Evolutionary conservation across 306 rosid species (phyloP).

Genomic region (Lablab purpureus): DNA sequence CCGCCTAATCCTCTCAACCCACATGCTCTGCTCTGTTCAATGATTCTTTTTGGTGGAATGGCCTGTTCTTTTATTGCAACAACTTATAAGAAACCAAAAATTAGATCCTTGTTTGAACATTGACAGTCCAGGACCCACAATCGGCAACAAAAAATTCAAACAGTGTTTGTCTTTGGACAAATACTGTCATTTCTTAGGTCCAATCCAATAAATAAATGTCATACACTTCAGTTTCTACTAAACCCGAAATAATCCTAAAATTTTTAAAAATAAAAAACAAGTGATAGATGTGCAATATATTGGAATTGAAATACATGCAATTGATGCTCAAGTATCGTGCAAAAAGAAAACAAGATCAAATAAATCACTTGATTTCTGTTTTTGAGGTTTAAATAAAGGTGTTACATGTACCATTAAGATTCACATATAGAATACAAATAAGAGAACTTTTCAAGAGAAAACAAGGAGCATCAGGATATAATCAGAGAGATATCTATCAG

Average conservation of each 20-base stretch:
- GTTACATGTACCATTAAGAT: background rate
- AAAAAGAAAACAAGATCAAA: conserved; percentile 18
- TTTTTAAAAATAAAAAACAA: background rate
- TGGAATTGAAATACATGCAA: conserved; percentile 9
- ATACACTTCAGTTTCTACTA: background rate
- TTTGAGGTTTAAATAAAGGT: background rate
- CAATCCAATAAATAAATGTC: background rate
- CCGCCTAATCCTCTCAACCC: conserved; percentile 11
- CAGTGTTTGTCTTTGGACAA: background rate
- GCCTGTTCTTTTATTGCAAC: background rate
- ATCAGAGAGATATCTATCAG: background rate
- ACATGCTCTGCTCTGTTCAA: conserved; percentile 6
- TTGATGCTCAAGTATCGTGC: background rate
- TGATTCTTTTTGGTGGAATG: background rate
- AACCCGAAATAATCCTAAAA: background rate
- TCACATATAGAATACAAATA: background rate
- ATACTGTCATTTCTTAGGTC: background rate
- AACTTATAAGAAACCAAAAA: background rate
- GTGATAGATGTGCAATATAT: background rate
- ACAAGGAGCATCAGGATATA: background rate
- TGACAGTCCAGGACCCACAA: conserved; percentile 19
- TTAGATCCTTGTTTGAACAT: conserved; percentile 1
- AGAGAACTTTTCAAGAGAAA: background rate
- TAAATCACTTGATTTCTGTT: background rate
- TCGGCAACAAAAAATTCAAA: background rate